Evolutionary conservation across 1,284 basidiomycete species (phyloP).

Genomic region (Phlebopus sp.): DNA sequence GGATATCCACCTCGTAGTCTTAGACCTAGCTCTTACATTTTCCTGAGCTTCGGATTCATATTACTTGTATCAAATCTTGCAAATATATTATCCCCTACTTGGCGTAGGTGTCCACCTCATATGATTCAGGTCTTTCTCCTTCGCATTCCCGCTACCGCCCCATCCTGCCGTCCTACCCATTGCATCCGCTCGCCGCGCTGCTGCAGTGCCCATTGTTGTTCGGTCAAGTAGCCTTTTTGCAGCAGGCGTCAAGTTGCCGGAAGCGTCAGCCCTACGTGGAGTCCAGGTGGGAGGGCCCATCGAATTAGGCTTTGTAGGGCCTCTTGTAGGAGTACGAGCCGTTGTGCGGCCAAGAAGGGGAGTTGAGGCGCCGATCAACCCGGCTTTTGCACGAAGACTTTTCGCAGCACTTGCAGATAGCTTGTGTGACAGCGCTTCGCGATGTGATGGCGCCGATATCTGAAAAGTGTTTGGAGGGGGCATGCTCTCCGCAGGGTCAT

Average conservation of each 20-base stretch:
- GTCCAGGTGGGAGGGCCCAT: slow-evolving; percentile 76
- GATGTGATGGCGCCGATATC: slow-evolving; percentile 62
- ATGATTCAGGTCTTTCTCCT: slow-evolving; percentile 58
- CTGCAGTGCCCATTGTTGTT: slow-evolving; percentile 60
- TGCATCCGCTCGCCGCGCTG: slow-evolving; percentile 61
- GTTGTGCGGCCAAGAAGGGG: slow-evolving; percentile 33
- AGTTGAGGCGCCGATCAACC: slow-evolving; percentile 45
- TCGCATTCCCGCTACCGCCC: slow-evolving; percentile 44
- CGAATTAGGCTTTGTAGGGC: slow-evolving; percentile 37
- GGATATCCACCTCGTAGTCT: slow-evolving; percentile 38
- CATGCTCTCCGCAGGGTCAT: slow-evolving; percentile 46
- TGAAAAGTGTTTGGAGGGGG: slow-evolving; percentile 66
- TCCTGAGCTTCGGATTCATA: slow-evolving; percentile 1
- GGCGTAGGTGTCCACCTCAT: slow-evolving; percentile 84
- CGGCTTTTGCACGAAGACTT: slow-evolving; percentile 67
- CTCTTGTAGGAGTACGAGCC: slow-evolving; percentile 33
- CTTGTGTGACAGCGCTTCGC: slow-evolving; percentile 77
- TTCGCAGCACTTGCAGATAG: slow-evolving; percentile 73
- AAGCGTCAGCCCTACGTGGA: slow-evolving; percentile 58
- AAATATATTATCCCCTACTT: slow-evolving; percentile 15
- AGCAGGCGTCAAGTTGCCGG: slow-evolving; percentile 78
- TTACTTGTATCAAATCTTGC: slow-evolving; percentile 1
- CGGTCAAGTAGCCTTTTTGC: slow-evolving; percentile 72
- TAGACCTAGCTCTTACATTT: slow-evolving; percentile 14
- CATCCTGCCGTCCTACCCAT: slow-evolving; percentile 65